Conservation (phyloP, 2,329 filamentous ascomycete genomes). For the Xylariales sp. region DNA sequence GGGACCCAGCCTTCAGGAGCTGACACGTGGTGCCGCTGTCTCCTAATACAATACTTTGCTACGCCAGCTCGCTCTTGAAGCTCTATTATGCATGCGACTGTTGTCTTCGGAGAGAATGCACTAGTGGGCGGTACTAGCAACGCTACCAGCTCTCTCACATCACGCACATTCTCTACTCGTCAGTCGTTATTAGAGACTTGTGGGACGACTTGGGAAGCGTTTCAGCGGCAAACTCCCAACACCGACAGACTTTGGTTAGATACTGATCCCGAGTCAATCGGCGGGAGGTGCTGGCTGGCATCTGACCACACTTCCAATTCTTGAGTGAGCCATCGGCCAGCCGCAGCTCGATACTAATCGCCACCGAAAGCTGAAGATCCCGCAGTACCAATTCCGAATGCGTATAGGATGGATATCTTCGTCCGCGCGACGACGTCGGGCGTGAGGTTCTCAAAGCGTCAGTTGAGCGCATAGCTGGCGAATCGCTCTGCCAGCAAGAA, state of each 20-base stretch:
- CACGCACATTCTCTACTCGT: constrained; percentile 6
- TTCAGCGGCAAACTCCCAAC: constrained; percentile 10
- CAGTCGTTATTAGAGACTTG: constrained; percentile 7
- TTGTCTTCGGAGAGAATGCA: no score
- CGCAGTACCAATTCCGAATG: constrained; percentile 10
- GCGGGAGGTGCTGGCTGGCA: constrained; percentile 9
- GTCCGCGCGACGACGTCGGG: constrained; percentile 10
- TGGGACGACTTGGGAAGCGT: not conserved
- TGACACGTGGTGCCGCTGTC: no score
- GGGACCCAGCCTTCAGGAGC: no score
- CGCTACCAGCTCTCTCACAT: constrained; percentile 1
- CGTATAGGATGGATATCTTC: constrained; percentile 10
- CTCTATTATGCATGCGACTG: no score
- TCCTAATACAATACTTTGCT: no score
- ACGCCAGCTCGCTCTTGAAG: no score
- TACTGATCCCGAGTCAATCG: constrained; percentile 9
- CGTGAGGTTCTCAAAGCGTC: constrained; percentile 7
- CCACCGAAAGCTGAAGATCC: constrained; percentile 11
- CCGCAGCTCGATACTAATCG: constrained; percentile 8
- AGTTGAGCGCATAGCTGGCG: constrained; percentile 8
- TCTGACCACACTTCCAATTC: constrained; percentile 9
- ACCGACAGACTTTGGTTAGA: constrained; percentile 8
- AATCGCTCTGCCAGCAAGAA: constrained; percentile 8
- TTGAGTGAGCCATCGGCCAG: not conserved
- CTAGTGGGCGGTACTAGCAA: no score